Evolutionary conservation across 2,329 filamentous ascomycete species (phyloP), one percentile per base, ranked within the genome.

Genomic region (Hymenoscyphus infarciens): DNA sequence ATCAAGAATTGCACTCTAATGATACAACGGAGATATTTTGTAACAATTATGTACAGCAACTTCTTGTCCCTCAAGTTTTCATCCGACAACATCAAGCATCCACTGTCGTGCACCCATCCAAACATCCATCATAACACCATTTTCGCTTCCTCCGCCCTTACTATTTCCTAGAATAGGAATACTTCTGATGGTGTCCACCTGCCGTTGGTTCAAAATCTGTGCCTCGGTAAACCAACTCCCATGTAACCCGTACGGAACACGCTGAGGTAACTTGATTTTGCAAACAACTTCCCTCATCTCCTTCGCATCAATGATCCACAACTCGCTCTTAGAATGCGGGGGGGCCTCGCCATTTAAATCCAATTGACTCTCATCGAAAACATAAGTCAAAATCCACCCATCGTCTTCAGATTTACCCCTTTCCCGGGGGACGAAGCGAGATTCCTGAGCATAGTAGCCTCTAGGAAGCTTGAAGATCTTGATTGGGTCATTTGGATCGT

Each of bases 161-260:
- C 66, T 61, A 7, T n/a, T 45, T 45, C 62, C 57, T 0, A 57
- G 15, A 8, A 55, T 38, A 2, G 68, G 69, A 15, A 69, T 42
- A 39, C 64, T 60, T 22, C 70, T 61, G 29, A 70, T 69, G 1
- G 57, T 69, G 35, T 72, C 69, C 1, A 71, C 53, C 1, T 63
- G 63, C 38, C 71, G 59, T 70, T 88, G 86, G 1, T 71, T 72
- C 7, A 69, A 66, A 25, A 88, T 80, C 63, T 86, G 77, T 2
- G 79, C 75, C 61, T 82, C 79, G 0, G 77, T 75, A 61, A 88
- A 87, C 83, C 85, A 89, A 6, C 77, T 78, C 3, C 85, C 86
- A 70, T 89, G 88, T 57, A 91, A 74, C 0, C 88, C 87, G 68
- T 91, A 91, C 0, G 88, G 87, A 0, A 91, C 87, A 13, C 88